Conservation (phyloP, 768 basidiomycete genomes). For the Pisolithus marmoratus region DNA sequence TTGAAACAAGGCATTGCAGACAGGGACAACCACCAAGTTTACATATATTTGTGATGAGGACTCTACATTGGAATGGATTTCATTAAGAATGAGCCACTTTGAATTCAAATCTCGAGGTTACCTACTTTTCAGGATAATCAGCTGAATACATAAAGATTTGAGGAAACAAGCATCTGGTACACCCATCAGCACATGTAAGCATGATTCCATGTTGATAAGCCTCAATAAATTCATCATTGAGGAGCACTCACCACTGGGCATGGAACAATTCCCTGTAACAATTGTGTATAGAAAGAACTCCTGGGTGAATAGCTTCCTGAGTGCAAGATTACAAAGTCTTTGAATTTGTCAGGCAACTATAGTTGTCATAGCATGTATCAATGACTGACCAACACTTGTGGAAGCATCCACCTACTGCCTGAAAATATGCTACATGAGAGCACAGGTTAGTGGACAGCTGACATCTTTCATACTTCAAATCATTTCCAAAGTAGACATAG, state of each 20-base stretch:
- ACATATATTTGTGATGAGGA: no score
- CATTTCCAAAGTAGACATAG: slow-evolving; percentile 20
- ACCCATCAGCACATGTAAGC: no score
- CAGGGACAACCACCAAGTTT: no score
- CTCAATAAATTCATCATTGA: slow-evolving; percentile 13
- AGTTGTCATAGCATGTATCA: background rate
- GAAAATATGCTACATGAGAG: background rate
- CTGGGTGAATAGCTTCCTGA: background rate
- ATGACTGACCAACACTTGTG: background rate
- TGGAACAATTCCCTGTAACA: slow-evolving; percentile 16
- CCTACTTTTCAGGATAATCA: no score
- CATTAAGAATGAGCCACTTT: no score
- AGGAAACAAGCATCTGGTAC: no score
- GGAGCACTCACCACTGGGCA: slow-evolving; percentile 9
- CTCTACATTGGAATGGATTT: no score
- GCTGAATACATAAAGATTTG: no score
- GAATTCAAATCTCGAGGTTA: no score
- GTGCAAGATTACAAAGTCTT: slow-evolving; percentile 5
- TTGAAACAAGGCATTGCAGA: no score
- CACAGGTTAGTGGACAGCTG: background rate
- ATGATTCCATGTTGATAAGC: slow-evolving; percentile 18
- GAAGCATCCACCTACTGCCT: background rate
- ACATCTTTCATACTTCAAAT: slow-evolving; percentile 14
- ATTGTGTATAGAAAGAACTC: slow-evolving; percentile 3
- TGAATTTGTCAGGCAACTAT: slow-evolving; percentile 6